A percentile compares a stretch with the other conserved stretches of the same genome.
These are phyloP conservation scores for Apiosordaria backusii DNA, from an alignment of 495 filamentous ascomycete genomes.

Conservation along the genomic window DNA sequence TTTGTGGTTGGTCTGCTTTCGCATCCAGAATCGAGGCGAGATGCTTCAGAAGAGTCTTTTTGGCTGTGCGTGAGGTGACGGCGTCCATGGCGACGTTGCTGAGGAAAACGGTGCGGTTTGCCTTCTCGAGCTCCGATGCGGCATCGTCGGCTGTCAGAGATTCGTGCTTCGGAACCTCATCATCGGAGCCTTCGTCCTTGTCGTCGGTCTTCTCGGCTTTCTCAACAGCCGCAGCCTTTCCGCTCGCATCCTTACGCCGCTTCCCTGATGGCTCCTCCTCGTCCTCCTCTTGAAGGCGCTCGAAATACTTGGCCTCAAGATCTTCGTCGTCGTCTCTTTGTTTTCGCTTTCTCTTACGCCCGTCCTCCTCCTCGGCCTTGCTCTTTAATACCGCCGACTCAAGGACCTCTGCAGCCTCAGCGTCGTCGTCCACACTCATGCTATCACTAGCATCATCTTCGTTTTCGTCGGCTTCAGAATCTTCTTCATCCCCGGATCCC, in stretches of 20 bases:
- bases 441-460: slow-evolving; percentile 24
- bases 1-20: slow-evolving; percentile 52
- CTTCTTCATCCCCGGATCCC: slow-evolving; percentile 29
- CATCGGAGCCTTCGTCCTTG: slow-evolving; percentile 30
- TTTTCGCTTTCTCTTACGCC: slow-evolving; percentile 71
- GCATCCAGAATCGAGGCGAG: slow-evolving; percentile 50
- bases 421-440: slow-evolving; percentile 31
- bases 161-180: slow-evolving; percentile 45
- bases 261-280: slow-evolving; percentile 36
- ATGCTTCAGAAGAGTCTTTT: slow-evolving; percentile 71
- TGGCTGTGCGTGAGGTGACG: slow-evolving; percentile 74
- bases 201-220: slow-evolving; percentile 21
- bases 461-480: slow-evolving; percentile 34
- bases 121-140: slow-evolving; percentile 70
- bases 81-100: slow-evolving; percentile 82
- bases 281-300: slow-evolving; percentile 58
- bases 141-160: slow-evolving; percentile 43
- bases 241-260: slow-evolving; percentile 44
- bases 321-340: slow-evolving; percentile 66
- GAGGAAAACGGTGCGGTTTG: slow-evolving; percentile 86
- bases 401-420: slow-evolving; percentile 33
- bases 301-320: slow-evolving; percentile 78
- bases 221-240: slow-evolving; percentile 23
- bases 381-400: slow-evolving; percentile 31
- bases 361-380: slow-evolving; percentile 32